Conservation (phyloP, 306 rosid genomes). For the Cicer cuneatum region DNA sequence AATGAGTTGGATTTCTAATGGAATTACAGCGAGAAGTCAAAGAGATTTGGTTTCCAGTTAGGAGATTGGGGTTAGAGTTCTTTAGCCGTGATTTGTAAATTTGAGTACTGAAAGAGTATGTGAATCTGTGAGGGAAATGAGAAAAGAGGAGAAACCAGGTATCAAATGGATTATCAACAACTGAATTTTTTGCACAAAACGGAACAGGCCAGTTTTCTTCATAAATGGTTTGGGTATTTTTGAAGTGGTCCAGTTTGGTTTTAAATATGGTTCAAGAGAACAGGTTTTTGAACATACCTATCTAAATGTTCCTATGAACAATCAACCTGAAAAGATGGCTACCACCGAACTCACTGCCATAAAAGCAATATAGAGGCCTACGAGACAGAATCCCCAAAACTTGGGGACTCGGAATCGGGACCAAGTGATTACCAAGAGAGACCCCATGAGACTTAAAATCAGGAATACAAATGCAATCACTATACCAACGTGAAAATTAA, state of each 20-base stretch:
- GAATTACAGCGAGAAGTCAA: not conserved
- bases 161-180: not conserved
- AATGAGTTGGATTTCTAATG: not conserved
- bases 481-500: constrained; percentile 78
- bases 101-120: not conserved
- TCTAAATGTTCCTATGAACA: constrained; percentile 2
- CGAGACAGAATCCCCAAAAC: constrained; percentile 95
- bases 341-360: constrained; percentile 69
- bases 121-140: not conserved
- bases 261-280: not conserved
- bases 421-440: constrained; percentile 88
- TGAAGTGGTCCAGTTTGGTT: not conserved
- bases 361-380: constrained; percentile 76
- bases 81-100: not conserved
- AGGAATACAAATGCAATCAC: constrained; percentile 88
- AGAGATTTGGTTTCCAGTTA: not conserved
- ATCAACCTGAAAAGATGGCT: constrained; percentile 77
- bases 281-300: not conserved
- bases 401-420: constrained; percentile 92
- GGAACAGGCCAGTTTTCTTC: not conserved
- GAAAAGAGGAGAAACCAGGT: constrained; percentile 10
- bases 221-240: not conserved
- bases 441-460: constrained; percentile 92
- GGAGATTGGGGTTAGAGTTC: not conserved
- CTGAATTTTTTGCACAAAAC: constrained; percentile 4